Base-by-base conservation (phyloP, 1,284 basidiomycete species). In the Sporisorium graminicola region DNA sequence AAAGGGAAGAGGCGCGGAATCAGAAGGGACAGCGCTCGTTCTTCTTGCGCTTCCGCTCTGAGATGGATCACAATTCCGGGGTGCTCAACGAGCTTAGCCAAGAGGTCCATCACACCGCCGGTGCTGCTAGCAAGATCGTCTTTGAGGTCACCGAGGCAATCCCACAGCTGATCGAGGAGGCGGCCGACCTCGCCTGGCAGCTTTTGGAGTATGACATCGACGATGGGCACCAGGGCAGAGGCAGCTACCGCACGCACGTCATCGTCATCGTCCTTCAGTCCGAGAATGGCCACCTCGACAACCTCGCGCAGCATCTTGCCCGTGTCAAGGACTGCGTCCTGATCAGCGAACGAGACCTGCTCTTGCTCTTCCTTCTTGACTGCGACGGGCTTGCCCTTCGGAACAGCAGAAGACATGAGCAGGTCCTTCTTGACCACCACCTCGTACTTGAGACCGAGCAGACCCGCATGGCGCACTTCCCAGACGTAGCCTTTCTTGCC, bases 61-160 rank as follows among this genome's bases (percentile, higher is more conserved):
- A 96, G 89, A 43, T 94, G 90, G 33, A 89, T 87, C 44, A 96
- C 93, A 14, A 95, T 93, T 82, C 90, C 87, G n/a, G 91, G 89
- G 74, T 73, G 57, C 44, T 66, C 51, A 62, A 66, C 67, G 33
- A 74, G 51, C 75, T 64, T 73, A 31, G 69, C 77, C 20, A 77
- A 55, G 1, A 99, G 89, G 84, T 98, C 95, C 97, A 99, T 99
- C 29, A 99, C 94, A 20, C 93, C 92, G 22, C 94, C 95, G 26
- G 97, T 94, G 80, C 95, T 98, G 69, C 95, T 98, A 67, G 95
- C 95, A 3, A 99, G 87, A 82, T 99, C 97, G 85, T 99, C 97
- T 82, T 95, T 95, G 89, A 96, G 94, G 74, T 94, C 92, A 46
- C 90, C 90, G 22, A 99, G 88, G 81, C 95, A 98, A 71, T 90